Base-by-base conservation (phyloP, 768 basidiomycete species). In the Podaxis rugospora region DNA sequence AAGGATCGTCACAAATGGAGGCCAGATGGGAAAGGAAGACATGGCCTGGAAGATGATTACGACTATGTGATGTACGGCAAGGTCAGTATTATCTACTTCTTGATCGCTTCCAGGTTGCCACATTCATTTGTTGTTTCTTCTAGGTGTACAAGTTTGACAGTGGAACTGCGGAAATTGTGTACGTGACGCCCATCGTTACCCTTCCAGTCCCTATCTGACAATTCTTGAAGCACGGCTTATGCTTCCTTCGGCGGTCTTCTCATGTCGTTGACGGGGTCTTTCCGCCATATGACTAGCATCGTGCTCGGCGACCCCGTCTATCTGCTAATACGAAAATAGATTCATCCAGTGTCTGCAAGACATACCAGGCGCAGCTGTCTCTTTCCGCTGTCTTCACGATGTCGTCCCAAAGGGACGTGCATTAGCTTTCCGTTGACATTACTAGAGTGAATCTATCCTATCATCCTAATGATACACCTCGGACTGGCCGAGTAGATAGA, bases 51-150 rank as follows among this genome's bases (percentile, higher is more conserved):
- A 64, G 90, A 94, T 61, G 95, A 98, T 65, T 99, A 94, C 69
- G 95, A 98, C 69, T 99, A 98, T 78, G 96, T 99, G 65, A 98
- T 98, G 95, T 95, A 93, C 72, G 96, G 96, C 35, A 98, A 95
- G 87, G 94, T 95, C 65, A 61, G 80, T 67, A 23, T 40, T 46
- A 37, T 46, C 16, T 9, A 6, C 21, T 58, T 53, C 7, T 18
- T 10, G 36, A 55, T 57, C 42, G 32, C 27, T 18, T 27, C 23
- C n/a, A 16, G 35, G n/a, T 13, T 49, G 46, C 10, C 47, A 23
- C 28, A 28, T 21, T 35, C 51, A 23, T 23, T 44, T 37, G 11
- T 32, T n/a, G 25, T 61, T 21, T 53, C 49, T 49, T 62, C 6
- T 64, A 96, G 93, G 92, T 98, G 51, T 99, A 99, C 81, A 95